Base-by-base conservation (phyloP, 106 monocot genomes). In the Phalaenopsis aphrodite region DNA sequence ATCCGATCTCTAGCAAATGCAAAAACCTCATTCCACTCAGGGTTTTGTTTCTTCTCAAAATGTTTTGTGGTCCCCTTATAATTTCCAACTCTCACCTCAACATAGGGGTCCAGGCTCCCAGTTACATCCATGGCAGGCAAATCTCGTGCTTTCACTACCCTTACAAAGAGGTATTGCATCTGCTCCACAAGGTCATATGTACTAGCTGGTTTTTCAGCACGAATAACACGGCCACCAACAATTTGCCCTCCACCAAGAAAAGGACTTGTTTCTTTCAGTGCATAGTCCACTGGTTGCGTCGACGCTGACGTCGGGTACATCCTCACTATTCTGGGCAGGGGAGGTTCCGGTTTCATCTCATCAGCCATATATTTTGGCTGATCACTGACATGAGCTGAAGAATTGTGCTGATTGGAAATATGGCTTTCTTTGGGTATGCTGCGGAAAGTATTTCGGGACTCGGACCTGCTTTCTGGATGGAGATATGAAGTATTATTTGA, bases 1-100 rank as follows among this genome's bases (percentile, higher is more conserved):
- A 90, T 71, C 16, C 83, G 61, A 41, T 90, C 90, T 72, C 81
- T 85, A 1, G 90, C 81, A 81, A 90, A 90, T 46, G 90, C 90
- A 74, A 90, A 90, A 16, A 90, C 90, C 55, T 90, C 83, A 46
- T 90, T 87, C 87, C 85, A 90, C 19, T 87, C 89, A 5, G 89
- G 89, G 38, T 85, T 85, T 75, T 80, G 79, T 76, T 87, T 83
- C 87, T 87, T 87, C 81, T 81, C 83, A 39, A 87, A 83, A 48
- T 76, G 76, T 78, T 52, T 87, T 2, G 90, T 90, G 19, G 37
- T 83, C 41, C 90, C 90, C 48, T 77, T 85, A 75, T 90, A 87
- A 79, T 90, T 90, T 57, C 90, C 90, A 5, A 90, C 55, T 15
- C 83, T 78, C 68, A 90, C 90, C 81, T 90, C 90, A 21, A 90